These are phyloP conservation scores for Trifolium pratense DNA, from an alignment of 306 rosid species.

Conservation along the genomic window DNA sequence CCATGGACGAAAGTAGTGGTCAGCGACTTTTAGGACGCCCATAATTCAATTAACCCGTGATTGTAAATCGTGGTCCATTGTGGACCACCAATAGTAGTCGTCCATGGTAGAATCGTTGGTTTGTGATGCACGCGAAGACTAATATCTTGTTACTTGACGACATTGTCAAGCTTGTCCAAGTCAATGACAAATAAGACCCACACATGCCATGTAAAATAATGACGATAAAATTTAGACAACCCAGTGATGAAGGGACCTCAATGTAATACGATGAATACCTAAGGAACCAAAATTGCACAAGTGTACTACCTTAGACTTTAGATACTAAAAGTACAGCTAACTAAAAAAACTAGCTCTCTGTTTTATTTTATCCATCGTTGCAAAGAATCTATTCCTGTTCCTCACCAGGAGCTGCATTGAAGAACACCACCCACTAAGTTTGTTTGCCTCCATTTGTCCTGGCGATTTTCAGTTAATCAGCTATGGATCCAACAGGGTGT, in stretches of 20 bases:
- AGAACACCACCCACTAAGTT: not conserved
- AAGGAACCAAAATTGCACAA: not conserved
- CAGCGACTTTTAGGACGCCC: no score
- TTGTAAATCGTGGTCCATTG: not conserved
- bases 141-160: not conserved
- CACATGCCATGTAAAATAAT: not conserved
- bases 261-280: not conserved
- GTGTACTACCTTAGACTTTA: not conserved
- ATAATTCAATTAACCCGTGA: not conserved
- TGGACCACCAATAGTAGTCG: not conserved
- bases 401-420: not conserved
- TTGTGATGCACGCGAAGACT: not conserved
- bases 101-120: not conserved
- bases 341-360: not conserved
- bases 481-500: constrained; percentile 2
- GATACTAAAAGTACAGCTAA: not conserved
- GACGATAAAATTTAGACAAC: not conserved
- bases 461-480: constrained; percentile 6
- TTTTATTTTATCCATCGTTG: constrained; percentile 16
- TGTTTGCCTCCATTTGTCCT: not conserved
- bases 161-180: not conserved
- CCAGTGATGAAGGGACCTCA: not conserved
- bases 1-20: not conserved
- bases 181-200: not conserved
- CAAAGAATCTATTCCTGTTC: constrained; percentile 9